Evolutionary conservation across 345 rosid genomes (phyloP).

Genomic region (Arabidopsis arenosa): DNA sequence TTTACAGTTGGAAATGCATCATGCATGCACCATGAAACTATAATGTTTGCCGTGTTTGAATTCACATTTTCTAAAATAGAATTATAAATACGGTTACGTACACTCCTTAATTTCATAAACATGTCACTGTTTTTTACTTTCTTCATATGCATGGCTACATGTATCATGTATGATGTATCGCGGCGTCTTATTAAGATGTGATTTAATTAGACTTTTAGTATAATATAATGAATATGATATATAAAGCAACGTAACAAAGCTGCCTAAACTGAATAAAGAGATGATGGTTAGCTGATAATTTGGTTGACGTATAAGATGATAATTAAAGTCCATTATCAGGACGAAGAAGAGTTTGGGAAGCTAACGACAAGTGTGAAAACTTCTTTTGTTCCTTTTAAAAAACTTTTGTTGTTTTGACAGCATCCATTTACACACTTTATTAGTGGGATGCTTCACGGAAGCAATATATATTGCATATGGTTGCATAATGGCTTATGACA

Average conservation of each 20-base stretch:
- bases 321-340: constrained; percentile 38
- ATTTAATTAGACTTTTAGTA: neutral
- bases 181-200: neutral
- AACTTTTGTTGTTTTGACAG: neutral
- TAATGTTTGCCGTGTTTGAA: constrained; percentile 13
- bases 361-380: constrained; percentile 29
- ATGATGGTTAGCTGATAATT: constrained; percentile 27
- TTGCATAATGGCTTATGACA: constrained; percentile 22
- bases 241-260: no score
- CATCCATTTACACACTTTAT: constrained; percentile 3
- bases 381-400: neutral
- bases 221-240: neutral
- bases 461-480: neutral
- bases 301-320: constrained; percentile 41
- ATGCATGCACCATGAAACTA: neutral
- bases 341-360: constrained; percentile 13
- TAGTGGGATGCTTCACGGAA: constrained; percentile 39
- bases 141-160: neutral
- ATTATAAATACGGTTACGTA: neutral
- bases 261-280: neutral
- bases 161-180: neutral
- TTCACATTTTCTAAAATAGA: neutral
- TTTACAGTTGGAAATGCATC: constrained; percentile 2
- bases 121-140: neutral
- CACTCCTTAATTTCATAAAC: neutral